phyloP scores from a whole-genome alignment of 805 yeast species.

The Komagataella populi region DNA sequence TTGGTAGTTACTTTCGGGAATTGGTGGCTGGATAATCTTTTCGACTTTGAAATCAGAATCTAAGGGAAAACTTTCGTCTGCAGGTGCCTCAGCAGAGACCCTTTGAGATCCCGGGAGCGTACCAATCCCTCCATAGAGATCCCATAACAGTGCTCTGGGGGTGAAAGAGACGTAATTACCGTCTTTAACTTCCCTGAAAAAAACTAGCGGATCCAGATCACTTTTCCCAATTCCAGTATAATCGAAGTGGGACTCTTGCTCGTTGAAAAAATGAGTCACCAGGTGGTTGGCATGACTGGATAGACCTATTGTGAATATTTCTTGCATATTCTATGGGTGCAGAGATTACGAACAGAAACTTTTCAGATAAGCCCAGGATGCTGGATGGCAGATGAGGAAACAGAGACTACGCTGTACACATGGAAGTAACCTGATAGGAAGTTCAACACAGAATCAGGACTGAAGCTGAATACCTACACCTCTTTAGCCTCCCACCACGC shows the following conservation, averaged over 20 bases:
- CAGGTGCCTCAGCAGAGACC: conserved; percentile 10
- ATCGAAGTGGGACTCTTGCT: conserved; percentile 57
- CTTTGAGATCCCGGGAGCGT: conserved; percentile 44
- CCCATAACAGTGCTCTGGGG: conserved; percentile 83
- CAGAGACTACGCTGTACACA: no score
- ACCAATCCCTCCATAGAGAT: conserved; percentile 66
- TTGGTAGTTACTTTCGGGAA: conserved; percentile 49
- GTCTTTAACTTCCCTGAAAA: conserved; percentile 27
- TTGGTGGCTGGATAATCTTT: conserved; percentile 15
- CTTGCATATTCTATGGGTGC: conserved; percentile 35
- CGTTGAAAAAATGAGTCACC: conserved; percentile 69
- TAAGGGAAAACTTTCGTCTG: conserved; percentile 5
- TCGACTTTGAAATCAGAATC: conserved; percentile 9
- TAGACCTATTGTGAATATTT: conserved; percentile 56
- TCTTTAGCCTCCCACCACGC: no score
- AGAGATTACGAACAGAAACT: not conserved
- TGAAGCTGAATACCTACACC: no score
- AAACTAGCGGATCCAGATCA: conserved; percentile 29
- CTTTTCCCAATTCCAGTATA: conserved; percentile 20
- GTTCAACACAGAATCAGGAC: no score
- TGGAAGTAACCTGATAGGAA: no score
- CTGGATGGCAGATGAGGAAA: not conserved
- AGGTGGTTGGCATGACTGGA: conserved; percentile 68
- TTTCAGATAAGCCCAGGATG: not conserved
- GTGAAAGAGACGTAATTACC: conserved; percentile 43